Evolutionary conservation across 768 basidiomycete genomes (phyloP).

Genomic region (Tylopilus rubrobrunneus): DNA sequence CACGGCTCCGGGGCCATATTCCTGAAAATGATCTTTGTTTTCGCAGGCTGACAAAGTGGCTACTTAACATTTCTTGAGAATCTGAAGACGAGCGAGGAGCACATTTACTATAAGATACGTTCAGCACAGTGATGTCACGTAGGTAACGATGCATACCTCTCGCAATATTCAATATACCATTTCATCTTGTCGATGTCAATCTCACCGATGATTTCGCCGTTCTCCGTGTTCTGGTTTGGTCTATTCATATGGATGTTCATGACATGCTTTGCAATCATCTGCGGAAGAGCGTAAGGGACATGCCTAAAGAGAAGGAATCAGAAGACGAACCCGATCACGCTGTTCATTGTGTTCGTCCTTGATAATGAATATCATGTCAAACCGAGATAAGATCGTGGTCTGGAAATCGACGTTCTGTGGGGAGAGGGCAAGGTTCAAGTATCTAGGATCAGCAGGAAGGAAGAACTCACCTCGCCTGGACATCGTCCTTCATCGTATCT

Average conservation of each 20-base stretch:
- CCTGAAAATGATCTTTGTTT: conserved; percentile 65
- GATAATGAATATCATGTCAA: conserved; percentile 99
- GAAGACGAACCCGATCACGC: conserved; percentile 70
- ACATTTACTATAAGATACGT: conserved; percentile 65
- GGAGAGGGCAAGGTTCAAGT: neutral
- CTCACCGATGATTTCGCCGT: conserved; percentile 73
- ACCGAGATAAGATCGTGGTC: conserved; percentile 95
- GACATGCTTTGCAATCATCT: conserved; percentile 96
- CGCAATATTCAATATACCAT: conserved; percentile 93
- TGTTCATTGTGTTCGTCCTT: conserved; percentile 96
- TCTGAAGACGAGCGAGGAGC: conserved; percentile 91
- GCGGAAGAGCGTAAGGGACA: conserved; percentile 1
- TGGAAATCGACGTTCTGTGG: conserved; percentile 90
- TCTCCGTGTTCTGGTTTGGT: conserved; percentile 57
- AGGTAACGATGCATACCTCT: conserved; percentile 53
- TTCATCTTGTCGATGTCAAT: conserved; percentile 99
- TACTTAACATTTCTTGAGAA: conserved; percentile 93
- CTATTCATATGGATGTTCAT: conserved; percentile 99
- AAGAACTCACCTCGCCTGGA: conserved; percentile 74
- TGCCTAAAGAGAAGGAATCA: neutral
- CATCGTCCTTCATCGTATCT: conserved; percentile 95
- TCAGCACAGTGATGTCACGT: neutral
- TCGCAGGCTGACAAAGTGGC: conserved; percentile 89
- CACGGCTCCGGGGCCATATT: conserved; percentile 53
- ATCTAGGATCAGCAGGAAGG: neutral